Conservation (phyloP, 1,284 basidiomycete species). For the Meripilus lineatus region DNA sequence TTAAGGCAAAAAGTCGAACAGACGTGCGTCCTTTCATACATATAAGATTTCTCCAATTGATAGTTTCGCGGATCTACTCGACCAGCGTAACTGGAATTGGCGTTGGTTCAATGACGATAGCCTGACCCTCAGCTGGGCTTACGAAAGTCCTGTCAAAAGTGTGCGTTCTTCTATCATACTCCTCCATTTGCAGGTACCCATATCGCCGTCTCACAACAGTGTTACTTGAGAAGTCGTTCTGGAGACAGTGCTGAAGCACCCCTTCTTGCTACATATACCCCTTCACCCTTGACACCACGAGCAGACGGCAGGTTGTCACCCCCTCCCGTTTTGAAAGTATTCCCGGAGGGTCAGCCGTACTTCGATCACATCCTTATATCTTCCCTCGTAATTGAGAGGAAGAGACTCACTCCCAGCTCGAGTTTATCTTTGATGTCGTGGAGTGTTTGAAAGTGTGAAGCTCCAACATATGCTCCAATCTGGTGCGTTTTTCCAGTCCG, state of each 20-base stretch:
- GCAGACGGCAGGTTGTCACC: slow-evolving; percentile 14
- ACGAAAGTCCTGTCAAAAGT: slow-evolving; percentile 22
- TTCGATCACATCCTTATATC: slow-evolving; percentile 24
- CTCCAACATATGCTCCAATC: too few relatives aligned
- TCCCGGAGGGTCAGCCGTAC: slow-evolving; percentile 18
- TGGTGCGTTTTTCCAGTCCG: background rate
- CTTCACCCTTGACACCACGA: slow-evolving; percentile 14
- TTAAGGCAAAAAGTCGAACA: slow-evolving; percentile 14
- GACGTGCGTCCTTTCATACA: slow-evolving; percentile 16
- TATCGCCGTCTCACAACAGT: slow-evolving; percentile 11
- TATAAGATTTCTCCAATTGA: background rate
- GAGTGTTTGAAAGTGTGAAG: background rate
- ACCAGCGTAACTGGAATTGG: slow-evolving; percentile 23
- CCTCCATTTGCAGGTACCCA: background rate
- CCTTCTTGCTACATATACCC: slow-evolving; percentile 19
- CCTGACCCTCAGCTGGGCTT: slow-evolving; percentile 20
- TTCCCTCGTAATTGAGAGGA: slow-evolving; percentile 22
- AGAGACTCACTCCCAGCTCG: slow-evolving; percentile 19
- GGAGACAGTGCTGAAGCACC: slow-evolving; percentile 10
- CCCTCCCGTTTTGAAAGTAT: slow-evolving; percentile 18
- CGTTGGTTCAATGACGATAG: slow-evolving; percentile 17
- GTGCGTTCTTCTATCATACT: slow-evolving; percentile 12
- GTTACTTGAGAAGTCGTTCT: slow-evolving; percentile 14
- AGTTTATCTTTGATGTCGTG: slow-evolving; percentile 4
- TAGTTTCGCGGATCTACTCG: background rate